A percentile compares a stretch with the other conserved stretches of the same genome.
These are phyloP conservation scores for Dothiorella sarmentorum DNA, from an alignment of 2,329 filamentous ascomycete species.

Conservation along the genomic window DNA sequence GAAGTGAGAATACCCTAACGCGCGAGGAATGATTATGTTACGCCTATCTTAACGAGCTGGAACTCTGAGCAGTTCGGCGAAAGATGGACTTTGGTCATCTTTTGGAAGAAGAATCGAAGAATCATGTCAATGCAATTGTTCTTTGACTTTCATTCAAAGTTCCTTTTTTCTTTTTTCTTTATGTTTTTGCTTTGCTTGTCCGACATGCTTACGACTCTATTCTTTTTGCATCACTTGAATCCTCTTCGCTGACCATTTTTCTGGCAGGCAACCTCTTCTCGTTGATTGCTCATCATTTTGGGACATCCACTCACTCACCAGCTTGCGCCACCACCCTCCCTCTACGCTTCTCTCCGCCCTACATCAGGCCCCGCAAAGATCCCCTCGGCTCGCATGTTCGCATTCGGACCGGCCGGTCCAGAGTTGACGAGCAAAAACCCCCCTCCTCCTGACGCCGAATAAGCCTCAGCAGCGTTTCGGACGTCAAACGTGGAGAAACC, in stretches of 20 bases:
- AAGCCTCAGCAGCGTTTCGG: conserved; percentile 9
- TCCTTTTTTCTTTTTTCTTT: too few species aligned
- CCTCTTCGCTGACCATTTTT: background rate
- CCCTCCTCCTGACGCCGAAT: background rate
- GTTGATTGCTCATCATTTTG: too few species aligned
- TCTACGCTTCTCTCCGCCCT: too few species aligned
- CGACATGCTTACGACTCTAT: background rate
- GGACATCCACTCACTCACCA: too few species aligned
- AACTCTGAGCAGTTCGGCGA: conserved; percentile 1
- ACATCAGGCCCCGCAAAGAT: too few species aligned
- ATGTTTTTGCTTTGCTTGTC: too few species aligned
- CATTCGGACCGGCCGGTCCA: background rate
- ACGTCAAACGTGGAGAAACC: background rate
- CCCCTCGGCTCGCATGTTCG: too few species aligned
- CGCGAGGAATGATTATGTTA: background rate
- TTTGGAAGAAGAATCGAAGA: background rate
- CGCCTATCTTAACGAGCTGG: background rate
- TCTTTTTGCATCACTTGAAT: too few species aligned
- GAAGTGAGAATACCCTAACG: conserved; percentile 8
- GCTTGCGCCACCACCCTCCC: too few species aligned
- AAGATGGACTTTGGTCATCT: background rate
- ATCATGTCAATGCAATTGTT: background rate
- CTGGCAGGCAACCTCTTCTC: background rate
- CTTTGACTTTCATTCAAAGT: background rate
- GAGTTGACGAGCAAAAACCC: background rate